Evolutionary conservation across 179 eudicot genomes (phyloP), one percentile per base, ranked within the genome.

Genomic region (Actinidia arguta): DNA sequence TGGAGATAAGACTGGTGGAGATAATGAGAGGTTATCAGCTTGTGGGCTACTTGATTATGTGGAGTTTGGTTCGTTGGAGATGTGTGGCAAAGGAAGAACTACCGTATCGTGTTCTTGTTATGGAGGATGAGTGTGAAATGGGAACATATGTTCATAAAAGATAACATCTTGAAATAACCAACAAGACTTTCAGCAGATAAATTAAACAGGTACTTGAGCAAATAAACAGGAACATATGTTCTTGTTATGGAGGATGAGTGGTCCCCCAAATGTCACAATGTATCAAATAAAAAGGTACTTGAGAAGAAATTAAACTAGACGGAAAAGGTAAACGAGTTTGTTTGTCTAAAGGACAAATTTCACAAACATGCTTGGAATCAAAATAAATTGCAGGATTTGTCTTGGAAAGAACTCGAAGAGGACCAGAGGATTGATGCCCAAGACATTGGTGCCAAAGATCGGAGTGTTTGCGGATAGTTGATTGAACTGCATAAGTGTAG

Each of bases 101-200:
- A 56, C 22, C 44, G 4, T 22, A 54, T 51, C 48, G 18, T 24
- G 14, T 4, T 46, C 73, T 5, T 13, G 24, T 12, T 72, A 56
- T n/a, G n/a, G 36, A 16, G 58, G 58, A 24, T 73, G 11, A 73
- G 58, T 1, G 7, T 76, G 79, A 17, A 55, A 78, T 8, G 85
- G 78, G 20, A 83, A 83, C 0, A 58, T n/a, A 9, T 78, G 42
- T 12, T 83, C 82, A 58, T n/a, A n/a, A 59, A 83, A 83, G 0
- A 42, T 22, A 9, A 83, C 85, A 71, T 78, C 81, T 8, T n/a
- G n/a, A n/a, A n/a, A n/a, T n/a, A n/a, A n/a, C n/a, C n/a, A n/a
- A n/a, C n/a, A n/a, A n/a, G n/a, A n/a, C n/a, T n/a, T n/a, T n/a
- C n/a, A n/a, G n/a, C n/a, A n/a, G n/a, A n/a, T n/a, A n/a, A n/a